A percentile compares a stretch with the other conserved stretches of the same genome.
These are phyloP conservation scores for Colletotrichum sansevieriae DNA, from an alignment of 2,329 filamentous ascomycete genomes.

Conservation along the genomic window DNA sequence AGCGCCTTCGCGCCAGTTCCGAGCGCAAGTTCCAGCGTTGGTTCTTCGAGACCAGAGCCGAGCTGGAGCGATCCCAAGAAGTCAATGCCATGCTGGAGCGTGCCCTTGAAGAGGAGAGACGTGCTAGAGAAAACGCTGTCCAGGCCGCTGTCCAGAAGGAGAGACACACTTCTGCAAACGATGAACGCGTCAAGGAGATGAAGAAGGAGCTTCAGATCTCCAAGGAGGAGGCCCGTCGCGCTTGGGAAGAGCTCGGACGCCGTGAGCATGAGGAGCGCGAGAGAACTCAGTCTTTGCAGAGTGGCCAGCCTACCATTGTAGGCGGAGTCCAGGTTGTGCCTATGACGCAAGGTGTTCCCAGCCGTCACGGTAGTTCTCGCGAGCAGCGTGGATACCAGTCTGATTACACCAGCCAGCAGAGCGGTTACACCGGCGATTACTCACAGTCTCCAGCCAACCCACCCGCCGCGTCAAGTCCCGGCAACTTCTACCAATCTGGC, in stretches of 20 bases:
- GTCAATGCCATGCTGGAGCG: constrained; percentile 83
- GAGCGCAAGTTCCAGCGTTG: constrained; percentile 98
- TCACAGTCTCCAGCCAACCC: constrained; percentile 59
- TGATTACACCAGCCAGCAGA: constrained; percentile 47
- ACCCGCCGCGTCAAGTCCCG: constrained; percentile 50
- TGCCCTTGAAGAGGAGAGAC: constrained; percentile 80
- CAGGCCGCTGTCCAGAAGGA: constrained; percentile 75
- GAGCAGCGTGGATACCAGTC: constrained; percentile 50
- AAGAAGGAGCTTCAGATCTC: constrained; percentile 93
- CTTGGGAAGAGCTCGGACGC: constrained; percentile 96
- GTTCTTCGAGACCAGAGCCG: constrained; percentile 95
- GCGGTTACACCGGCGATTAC: constrained; percentile 53
- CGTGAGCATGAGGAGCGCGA: constrained; percentile 95
- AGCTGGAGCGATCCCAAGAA: constrained; percentile 88
- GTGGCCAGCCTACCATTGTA: constrained; percentile 88
- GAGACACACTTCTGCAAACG: constrained; percentile 75
- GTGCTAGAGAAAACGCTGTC: constrained; percentile 75
- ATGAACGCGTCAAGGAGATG: constrained; percentile 89
- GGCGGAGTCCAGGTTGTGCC: constrained; percentile 96
- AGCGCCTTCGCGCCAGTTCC: constrained; percentile 91
- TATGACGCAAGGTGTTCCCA: constrained; percentile 80
- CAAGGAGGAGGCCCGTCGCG: constrained; percentile 93
- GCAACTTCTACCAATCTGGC: constrained; percentile 43
- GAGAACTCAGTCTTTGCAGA: constrained; percentile 84
- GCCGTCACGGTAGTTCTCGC: constrained; percentile 63